These are phyloP conservation scores for Heliamphora pulchella DNA, from an alignment of 179 eudicot genomes.

Conservation along the genomic window DNA sequence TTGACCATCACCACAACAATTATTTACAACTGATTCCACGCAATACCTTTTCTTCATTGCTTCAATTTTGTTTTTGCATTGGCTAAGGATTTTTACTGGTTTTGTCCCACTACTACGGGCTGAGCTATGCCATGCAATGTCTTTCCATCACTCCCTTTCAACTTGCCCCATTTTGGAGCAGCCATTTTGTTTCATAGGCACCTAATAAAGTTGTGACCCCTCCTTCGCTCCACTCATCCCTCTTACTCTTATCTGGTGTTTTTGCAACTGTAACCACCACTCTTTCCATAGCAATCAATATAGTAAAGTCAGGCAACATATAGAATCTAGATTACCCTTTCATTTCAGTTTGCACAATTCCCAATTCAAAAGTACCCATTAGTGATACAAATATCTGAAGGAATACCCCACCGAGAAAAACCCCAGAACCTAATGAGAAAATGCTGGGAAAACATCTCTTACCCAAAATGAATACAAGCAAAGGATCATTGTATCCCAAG, in stretches of 20 bases:
- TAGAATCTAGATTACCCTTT: too few species aligned
- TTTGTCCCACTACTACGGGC: background rate
- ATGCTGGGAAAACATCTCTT: too few species aligned
- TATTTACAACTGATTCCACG: slow-evolving; percentile 24
- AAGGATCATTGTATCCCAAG: too few species aligned
- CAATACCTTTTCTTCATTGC: slow-evolving; percentile 59
- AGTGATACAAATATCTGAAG: too few species aligned
- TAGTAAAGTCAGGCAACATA: background rate
- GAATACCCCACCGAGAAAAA: too few species aligned
- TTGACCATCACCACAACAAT: background rate
- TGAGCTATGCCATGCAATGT: slow-evolving; percentile 29
- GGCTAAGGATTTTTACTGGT: background rate
- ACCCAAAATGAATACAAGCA: too few species aligned
- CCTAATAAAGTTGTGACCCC: slow-evolving; percentile 39
- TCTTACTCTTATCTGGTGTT: slow-evolving; percentile 20
- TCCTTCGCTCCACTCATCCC: slow-evolving; percentile 62
- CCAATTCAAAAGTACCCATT: too few species aligned
- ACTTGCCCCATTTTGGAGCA: slow-evolving; percentile 46
- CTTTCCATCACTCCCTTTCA: slow-evolving; percentile 63
- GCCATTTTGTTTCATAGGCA: slow-evolving; percentile 53
- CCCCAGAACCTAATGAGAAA: too few species aligned
- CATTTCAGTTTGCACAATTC: too few species aligned
- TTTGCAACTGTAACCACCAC: background rate
- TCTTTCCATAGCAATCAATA: background rate
- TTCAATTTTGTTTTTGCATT: slow-evolving; percentile 49